These are phyloP conservation scores for Athelia sp. DNA, from an alignment of 1,284 basidiomycete species.

Conservation along the genomic window DNA sequence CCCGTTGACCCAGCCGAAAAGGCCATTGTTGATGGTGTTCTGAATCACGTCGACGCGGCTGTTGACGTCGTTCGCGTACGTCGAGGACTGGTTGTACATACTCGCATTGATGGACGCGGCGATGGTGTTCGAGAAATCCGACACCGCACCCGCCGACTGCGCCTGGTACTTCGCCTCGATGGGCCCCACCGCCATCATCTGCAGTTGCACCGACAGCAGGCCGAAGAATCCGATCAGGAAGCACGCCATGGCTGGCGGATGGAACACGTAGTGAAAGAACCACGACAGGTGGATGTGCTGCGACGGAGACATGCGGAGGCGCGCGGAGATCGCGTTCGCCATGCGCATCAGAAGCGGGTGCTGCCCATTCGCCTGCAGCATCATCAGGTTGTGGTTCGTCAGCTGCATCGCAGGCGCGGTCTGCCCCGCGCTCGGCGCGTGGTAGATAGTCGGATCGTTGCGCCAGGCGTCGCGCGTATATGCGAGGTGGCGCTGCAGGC, in stretches of 20 bases:
- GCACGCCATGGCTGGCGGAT: slow-evolving; percentile 84
- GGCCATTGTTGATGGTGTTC: slow-evolving; percentile 73
- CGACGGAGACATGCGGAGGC: slow-evolving; percentile 49
- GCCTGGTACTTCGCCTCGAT: slow-evolving; percentile 61
- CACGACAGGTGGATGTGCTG: slow-evolving; percentile 67
- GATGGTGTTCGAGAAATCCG: slow-evolving; percentile 68
- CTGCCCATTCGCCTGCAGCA: slow-evolving; percentile 58
- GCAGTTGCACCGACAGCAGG: slow-evolving; percentile 82
- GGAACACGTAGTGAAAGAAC: slow-evolving; percentile 87
- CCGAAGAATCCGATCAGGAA: slow-evolving; percentile 90
- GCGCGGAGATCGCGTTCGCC: slow-evolving; percentile 44
- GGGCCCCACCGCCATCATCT: slow-evolving; percentile 72
- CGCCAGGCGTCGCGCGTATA: slow-evolving; percentile 72
- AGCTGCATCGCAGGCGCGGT: slow-evolving; percentile 50
- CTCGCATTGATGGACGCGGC: slow-evolving; percentile 73
- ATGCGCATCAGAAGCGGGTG: slow-evolving; percentile 72
- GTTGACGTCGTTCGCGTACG: slow-evolving; percentile 79
- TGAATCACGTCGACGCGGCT: slow-evolving; percentile 64
- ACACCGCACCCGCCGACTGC: slow-evolving; percentile 53
- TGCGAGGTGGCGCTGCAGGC: slow-evolving; percentile 57
- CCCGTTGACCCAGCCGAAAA: slow-evolving; percentile 94
- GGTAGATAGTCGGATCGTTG: slow-evolving; percentile 58
- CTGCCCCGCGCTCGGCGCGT: slow-evolving; percentile 24
- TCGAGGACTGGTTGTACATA: slow-evolving; percentile 74
- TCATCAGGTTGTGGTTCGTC: slow-evolving; percentile 70